Evolutionary conservation across 352 stramenopile species (phyloP).

Genomic region (Pythium brassicae): DNA sequence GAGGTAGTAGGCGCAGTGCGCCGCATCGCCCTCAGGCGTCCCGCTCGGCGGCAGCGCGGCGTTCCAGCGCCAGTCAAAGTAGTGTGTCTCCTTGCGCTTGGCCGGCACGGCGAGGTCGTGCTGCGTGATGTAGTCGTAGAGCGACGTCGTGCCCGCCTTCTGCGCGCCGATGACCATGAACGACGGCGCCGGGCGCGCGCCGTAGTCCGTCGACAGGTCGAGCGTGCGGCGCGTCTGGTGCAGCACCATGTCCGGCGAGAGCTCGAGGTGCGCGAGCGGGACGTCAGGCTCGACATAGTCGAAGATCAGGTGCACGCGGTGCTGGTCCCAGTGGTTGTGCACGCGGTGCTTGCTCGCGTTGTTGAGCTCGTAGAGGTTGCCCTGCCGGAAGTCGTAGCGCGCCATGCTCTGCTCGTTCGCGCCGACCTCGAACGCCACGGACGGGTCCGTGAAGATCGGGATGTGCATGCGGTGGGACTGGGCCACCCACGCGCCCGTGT

Average conservation of each 20-base stretch:
- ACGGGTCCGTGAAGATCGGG: slow-evolving; percentile 88
- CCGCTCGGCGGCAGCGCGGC: slow-evolving; percentile 44
- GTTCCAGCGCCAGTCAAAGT: slow-evolving; percentile 98
- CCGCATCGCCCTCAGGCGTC: slow-evolving; percentile 44
- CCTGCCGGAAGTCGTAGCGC: slow-evolving; percentile 90
- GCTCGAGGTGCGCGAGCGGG: slow-evolving; percentile 54
- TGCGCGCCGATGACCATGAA: slow-evolving; percentile 96
- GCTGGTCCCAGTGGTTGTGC: slow-evolving; percentile 88
- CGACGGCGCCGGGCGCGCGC: slow-evolving; percentile 74
- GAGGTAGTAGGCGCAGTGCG: slow-evolving; percentile 72
- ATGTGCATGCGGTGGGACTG: slow-evolving; percentile 97
- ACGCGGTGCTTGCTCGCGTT: slow-evolving; percentile 97
- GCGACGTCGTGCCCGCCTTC: slow-evolving; percentile 95
- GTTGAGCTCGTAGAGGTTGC: slow-evolving; percentile 98
- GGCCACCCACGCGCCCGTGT: slow-evolving; percentile 96
- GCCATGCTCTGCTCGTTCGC: slow-evolving; percentile 79
- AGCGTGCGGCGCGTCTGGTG: slow-evolving; percentile 95
- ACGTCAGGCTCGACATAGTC: slow-evolving; percentile 94
- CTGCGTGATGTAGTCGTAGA: slow-evolving; percentile 98
- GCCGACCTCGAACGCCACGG: slow-evolving; percentile 86
- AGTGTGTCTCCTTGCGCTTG: slow-evolving; percentile 96
- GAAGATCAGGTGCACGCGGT: slow-evolving; percentile 97
- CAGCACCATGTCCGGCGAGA: slow-evolving; percentile 90
- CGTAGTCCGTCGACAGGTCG: slow-evolving; percentile 85
- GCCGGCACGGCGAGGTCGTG: slow-evolving; percentile 92